Evolutionary conservation across 306 rosid species (phyloP), one percentile per base, ranked within the genome.

Genomic region (Prunus davidiana): DNA sequence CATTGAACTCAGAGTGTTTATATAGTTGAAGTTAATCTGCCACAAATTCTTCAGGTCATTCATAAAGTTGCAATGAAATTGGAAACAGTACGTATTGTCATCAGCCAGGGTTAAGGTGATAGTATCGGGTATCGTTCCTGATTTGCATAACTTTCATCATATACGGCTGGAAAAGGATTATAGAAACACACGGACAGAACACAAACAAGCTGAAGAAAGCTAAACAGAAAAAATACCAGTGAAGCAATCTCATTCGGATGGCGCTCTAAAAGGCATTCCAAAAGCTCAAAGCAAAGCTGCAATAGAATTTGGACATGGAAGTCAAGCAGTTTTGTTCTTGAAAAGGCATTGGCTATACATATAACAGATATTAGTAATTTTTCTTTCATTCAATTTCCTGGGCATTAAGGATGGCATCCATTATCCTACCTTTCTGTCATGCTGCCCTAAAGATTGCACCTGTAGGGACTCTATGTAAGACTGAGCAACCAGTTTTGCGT

Each of bases 251-350:
- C 87, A 58, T 87, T 76, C 1, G 88, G 88, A 77, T 88, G 83
- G 79, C 76, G 46, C 73, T 88, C 90, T 58, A 92, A 84, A 76
- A 95, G 86, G 84, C 84, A 87, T 76, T 78, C 90, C 87, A 95
- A 84, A 79, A 92, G 91, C 86, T 92, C 93, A 86, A 89, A 90
- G 82, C 97, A 89, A 70, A 95, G 96, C 99, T 95, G 96, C 89
- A 87, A 89, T 5, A 63, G 49, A 12, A 83, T 72, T 43, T 64
- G 64, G 67, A 71, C 52, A 76, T 80, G 75, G 51, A 41, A 77
- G 65, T 76, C 57, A 78, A 68, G 24, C n/a, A 60, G 19, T 49
- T 76, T 49, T 25, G 18, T 54, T 67, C 57, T 56, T 3, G 16
- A 25, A n/a, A n/a, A 46, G 58, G 43, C 69, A 14, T 34, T 62